These are phyloP conservation scores for Pseudocercospora vitis DNA, from an alignment of 2,329 filamentous ascomycete genomes.

Conservation along the genomic window DNA sequence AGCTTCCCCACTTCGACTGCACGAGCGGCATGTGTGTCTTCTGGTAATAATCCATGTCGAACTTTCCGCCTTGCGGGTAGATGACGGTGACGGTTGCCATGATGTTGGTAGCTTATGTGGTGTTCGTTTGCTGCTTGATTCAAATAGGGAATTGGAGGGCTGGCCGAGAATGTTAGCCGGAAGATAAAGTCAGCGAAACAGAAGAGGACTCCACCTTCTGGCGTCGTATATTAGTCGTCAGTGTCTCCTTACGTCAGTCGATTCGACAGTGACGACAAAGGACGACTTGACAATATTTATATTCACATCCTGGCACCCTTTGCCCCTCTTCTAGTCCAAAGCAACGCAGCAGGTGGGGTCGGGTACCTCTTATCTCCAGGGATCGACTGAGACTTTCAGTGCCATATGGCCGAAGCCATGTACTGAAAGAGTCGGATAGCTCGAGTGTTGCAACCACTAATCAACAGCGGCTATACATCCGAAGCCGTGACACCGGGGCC, in stretches of 20 bases:
- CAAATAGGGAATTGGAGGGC: too few species aligned
- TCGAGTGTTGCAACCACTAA: background rate
- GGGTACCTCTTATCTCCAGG: slow-evolving; percentile 4
- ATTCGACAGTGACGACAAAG: background rate
- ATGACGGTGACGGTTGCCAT: slow-evolving; percentile 35
- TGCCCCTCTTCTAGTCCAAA: background rate
- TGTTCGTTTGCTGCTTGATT: background rate
- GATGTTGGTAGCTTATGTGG: background rate
- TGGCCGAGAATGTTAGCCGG: too few species aligned
- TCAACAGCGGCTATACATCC: background rate
- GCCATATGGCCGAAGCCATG: slow-evolving; percentile 5
- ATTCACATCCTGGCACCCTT: background rate
- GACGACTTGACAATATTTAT: slow-evolving; percentile 11
- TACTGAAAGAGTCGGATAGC: background rate
- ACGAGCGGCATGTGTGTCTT: slow-evolving; percentile 43
- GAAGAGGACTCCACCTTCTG: too few species aligned
- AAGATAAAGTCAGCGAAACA: too few species aligned
- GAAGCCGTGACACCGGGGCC: slow-evolving; percentile 10
- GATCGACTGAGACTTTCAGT: slow-evolving; percentile 2
- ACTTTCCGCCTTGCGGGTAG: slow-evolving; percentile 40
- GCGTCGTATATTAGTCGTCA: too few species aligned
- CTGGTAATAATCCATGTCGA: slow-evolving; percentile 45
- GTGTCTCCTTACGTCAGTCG: too few species aligned
- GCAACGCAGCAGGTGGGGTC: background rate
- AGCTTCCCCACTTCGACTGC: slow-evolving; percentile 33